These are phyloP conservation scores for Suillus paluster DNA, from an alignment of 768 basidiomycete species.

Conservation along the genomic window DNA sequence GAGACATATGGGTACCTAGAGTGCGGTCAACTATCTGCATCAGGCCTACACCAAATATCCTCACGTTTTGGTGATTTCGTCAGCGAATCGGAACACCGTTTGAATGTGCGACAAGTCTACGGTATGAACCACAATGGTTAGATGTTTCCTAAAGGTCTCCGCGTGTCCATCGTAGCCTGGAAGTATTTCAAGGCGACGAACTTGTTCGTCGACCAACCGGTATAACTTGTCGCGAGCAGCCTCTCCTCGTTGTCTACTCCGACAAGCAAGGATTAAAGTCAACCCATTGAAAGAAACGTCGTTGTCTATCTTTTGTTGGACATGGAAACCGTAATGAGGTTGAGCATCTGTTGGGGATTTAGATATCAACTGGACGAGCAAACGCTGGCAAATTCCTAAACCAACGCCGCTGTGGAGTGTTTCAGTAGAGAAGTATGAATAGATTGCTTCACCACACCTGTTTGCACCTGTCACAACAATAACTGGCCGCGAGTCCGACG, in stretches of 20 bases:
- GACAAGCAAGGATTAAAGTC: constrained; percentile 82
- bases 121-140: constrained; percentile 62
- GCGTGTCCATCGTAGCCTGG: constrained; percentile 56
- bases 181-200: constrained; percentile 40
- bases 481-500: constrained; percentile 48
- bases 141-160: constrained; percentile 57
- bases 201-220: constrained; percentile 55
- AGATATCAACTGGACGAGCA: constrained; percentile 69
- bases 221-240: constrained; percentile 61
- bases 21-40: constrained; percentile 1
- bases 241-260: constrained; percentile 66
- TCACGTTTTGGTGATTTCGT: constrained; percentile 57
- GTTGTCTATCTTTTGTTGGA: constrained; percentile 20
- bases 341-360: constrained; percentile 52
- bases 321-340: constrained; percentile 39
- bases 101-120: constrained; percentile 66
- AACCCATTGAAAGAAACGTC: constrained; percentile 51
- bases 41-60: constrained; percentile 22
- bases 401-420: constrained; percentile 68
- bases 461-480: constrained; percentile 76
- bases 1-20: constrained; percentile 80
- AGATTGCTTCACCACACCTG: constrained; percentile 44
- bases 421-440: background rate
- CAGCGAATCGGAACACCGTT: constrained; percentile 66
- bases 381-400: constrained; percentile 80